Conservation (phyloP, 2,329 filamentous ascomycete species). For the Aspergillaceae sp. region DNA sequence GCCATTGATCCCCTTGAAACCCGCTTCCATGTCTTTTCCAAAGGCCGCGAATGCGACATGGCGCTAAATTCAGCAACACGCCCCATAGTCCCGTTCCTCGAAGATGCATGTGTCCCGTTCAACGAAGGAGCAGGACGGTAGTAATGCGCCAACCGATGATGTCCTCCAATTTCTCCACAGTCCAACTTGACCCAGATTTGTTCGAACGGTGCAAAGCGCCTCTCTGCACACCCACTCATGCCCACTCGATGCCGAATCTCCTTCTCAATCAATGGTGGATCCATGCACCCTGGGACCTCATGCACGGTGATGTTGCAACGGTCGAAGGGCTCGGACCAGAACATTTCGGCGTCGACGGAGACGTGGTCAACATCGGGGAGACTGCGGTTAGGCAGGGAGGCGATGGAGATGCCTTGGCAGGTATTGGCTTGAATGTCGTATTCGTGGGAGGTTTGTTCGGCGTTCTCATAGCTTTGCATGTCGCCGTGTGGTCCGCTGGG, state of each 20-base stretch:
- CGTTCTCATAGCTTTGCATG: conserved; percentile 16
- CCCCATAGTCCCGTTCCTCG: background rate
- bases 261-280: conserved; percentile 18
- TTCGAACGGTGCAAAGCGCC: conserved; percentile 17
- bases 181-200: conserved; percentile 25
- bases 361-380: conserved; percentile 15
- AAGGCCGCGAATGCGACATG: background rate
- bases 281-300: conserved; percentile 24
- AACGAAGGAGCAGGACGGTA: background rate
- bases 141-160: conserved; percentile 3
- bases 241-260: conserved; percentile 14
- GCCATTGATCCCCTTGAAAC: background rate
- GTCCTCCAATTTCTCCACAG: conserved; percentile 12
- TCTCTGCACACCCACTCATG: conserved; percentile 16
- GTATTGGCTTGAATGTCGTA: conserved; percentile 13
- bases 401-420: conserved; percentile 20
- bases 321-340: conserved; percentile 9
- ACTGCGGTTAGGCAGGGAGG: conserved; percentile 12
- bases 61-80: background rate
- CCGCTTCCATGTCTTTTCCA: background rate
- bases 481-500: conserved; percentile 13
- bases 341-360: conserved; percentile 19
- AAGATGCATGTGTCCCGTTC: background rate
- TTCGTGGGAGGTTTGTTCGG: conserved; percentile 14
- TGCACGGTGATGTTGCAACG: conserved; percentile 26